These are phyloP conservation scores for Trichoderma aggressivum DNA, from an alignment of 2,329 filamentous ascomycete species.

Conservation along the genomic window DNA sequence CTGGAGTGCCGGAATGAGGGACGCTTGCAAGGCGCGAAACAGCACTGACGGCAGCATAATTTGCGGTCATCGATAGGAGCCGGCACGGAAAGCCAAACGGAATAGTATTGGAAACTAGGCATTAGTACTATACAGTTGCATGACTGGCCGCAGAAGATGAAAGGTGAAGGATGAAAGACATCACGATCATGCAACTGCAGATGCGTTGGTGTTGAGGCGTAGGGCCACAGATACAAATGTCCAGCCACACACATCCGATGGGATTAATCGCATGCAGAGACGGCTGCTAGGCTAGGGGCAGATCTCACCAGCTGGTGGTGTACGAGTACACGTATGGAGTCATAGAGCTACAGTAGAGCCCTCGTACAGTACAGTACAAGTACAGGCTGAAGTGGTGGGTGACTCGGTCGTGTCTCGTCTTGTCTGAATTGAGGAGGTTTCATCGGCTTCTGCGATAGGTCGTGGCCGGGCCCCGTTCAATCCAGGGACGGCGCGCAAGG, in stretches of 20 bases:
- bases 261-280: conserved; percentile 1
- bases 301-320: background rate
- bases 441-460: conserved; percentile 11
- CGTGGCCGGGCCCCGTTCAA: background rate
- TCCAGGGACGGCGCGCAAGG: background rate
- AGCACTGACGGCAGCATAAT: background rate
- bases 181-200: background rate
- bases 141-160: background rate
- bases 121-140: background rate
- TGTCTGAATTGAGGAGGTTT: conserved; percentile 16
- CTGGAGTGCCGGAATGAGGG: conserved; percentile 5
- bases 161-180: background rate
- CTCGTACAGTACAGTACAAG: background rate
- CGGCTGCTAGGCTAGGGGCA: background rate
- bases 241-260: conserved; percentile 8
- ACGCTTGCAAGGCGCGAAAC: conserved; percentile 4
- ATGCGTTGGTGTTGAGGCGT: background rate
- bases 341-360: background rate
- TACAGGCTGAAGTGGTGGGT: background rate
- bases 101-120: background rate
- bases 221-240: background rate
- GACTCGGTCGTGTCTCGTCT: background rate
- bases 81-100: background rate
- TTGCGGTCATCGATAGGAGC: background rate
- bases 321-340: too few species aligned